Base-by-base conservation (phyloP, 768 basidiomycete species). In the Lentinula raphanica region DNA sequence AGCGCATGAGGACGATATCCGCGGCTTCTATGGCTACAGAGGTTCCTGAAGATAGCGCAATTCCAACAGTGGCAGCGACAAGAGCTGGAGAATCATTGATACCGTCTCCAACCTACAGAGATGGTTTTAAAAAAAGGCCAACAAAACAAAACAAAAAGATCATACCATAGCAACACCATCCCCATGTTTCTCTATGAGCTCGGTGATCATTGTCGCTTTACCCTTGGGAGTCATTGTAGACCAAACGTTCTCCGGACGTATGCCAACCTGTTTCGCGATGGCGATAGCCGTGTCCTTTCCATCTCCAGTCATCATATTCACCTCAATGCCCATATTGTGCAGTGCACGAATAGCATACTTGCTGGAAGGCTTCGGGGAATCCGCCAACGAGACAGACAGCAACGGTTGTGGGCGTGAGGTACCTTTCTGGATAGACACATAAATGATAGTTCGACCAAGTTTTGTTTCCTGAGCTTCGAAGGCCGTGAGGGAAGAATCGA, bases 51-150 rank as follows among this genome's bases (percentile, higher is more conserved):
- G 92, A 95, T 5, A 99, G 84, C 1, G 97, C 97, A 59, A 99
- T 95, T 40, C 97, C 97, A 23, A 99, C 92, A 1, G 94, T 92
- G 0, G 96, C 92, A 3, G 93, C 94, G 15, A 94, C 95, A 2
- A 99, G 86, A 12, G 96, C 97, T 1, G 95, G 96, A 2, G 96
- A 98, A 69, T 99, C 97, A 70, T 99, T 98, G 76, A 98, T 97
- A 32, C 97, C 97, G 71, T 99, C 97, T 23, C 97, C 97, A 39
- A 99, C 94, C 94, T 95, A 56, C 28, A 45, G 38, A 59, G 39
- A 25, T 5, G 2, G 12, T 23, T 21, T 29, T 2, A 36, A 7
- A 4, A n/a, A 36, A n/a, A 23, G 9, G 19, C 11, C 5, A 32
- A 27, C n/a, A 31, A 45, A 32, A 29, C 39, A 48, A 58, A 32